Evolutionary conservation across 1,284 basidiomycete genomes (phyloP), one percentile per base, ranked within the genome.

Genomic region (Microbotryomycetes sp.): DNA sequence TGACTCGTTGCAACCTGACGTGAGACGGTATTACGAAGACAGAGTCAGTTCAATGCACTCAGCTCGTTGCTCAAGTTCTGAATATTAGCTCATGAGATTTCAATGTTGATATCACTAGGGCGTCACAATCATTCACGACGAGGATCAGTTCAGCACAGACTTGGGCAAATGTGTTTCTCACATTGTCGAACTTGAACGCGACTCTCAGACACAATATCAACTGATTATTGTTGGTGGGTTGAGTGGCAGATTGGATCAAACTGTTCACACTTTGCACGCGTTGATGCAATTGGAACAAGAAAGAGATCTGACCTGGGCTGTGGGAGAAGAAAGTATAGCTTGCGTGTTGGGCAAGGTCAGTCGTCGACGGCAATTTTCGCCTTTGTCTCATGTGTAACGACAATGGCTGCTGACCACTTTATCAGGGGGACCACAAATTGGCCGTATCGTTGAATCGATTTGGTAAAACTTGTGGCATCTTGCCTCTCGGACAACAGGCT

Each of bases 241-340:
- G 2, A 82, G 87, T 1, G 96, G 94, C 0, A 84, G 94, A 15
- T 79, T 98, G 3, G 96, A 98, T 73, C 94, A 98, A 74, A 97
- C 92, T 0, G 79, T 94, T 2, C 92, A 97, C 71, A 89, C 90
- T 0, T 80, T 97, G 30, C 88, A 91, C 4, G 83, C 87, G 45
- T 77, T 98, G 3, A 84, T 92, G 78, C 92, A 91, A 74, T 78
- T 93, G 0, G 69, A 89, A 22, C 81, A 80, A 67, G 79, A 73
- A 7, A 79, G 88, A 23, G 75, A 81, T 6, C 79, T 80, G 19
- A 83, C 87, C 1, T 92, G 84, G 73, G 88, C 84, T 0, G 79
- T 94, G 2, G 89, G 89, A 9, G 88, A 92, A 59, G 89, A 93
- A 57, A 91, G 87, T 69, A 79, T 92, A 7, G 89, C 86, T 3